Evolutionary conservation across 306 rosid species (phyloP).

Genomic region (Rosa chinensis): DNA sequence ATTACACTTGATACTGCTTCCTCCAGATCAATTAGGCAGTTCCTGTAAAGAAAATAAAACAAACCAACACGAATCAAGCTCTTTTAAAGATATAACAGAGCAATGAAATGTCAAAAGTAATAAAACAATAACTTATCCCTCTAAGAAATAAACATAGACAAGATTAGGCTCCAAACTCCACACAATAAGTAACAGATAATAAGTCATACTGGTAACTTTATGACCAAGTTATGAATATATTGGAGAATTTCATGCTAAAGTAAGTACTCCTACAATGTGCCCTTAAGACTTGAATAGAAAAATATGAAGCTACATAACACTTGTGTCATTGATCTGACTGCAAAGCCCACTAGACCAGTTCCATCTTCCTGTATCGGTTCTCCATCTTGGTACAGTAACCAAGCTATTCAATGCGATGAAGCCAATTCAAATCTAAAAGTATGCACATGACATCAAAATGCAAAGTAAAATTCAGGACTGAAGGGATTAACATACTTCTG

Average conservation of each 20-base stretch:
- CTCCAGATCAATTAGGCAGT: slow-evolving; percentile 88
- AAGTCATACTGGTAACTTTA: neutral
- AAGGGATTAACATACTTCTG: slow-evolving; percentile 62
- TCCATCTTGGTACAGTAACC: neutral
- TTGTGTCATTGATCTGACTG: neutral
- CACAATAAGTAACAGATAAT: neutral
- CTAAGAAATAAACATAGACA: neutral
- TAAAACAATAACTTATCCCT: neutral
- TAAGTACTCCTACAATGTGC: neutral
- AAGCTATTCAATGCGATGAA: neutral
- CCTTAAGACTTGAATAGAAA: neutral
- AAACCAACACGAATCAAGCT: slow-evolving; percentile 15
- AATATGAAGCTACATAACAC: neutral
- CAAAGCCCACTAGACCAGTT: neutral
- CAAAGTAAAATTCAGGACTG: neutral
- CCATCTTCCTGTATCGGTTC: neutral
- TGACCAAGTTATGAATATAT: neutral
- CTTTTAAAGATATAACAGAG: slow-evolving; percentile 11
- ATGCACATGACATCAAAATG: slow-evolving; percentile 8
- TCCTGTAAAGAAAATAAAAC: slow-evolving; percentile 44
- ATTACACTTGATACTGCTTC: slow-evolving; percentile 87
- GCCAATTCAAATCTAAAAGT: neutral
- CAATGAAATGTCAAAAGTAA: neutral
- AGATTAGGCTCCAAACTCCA: neutral
- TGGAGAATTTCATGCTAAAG: slow-evolving; percentile 2